Evolutionary conservation across 768 basidiomycete species (phyloP).

Genomic region (Tephrocybe rancida): DNA sequence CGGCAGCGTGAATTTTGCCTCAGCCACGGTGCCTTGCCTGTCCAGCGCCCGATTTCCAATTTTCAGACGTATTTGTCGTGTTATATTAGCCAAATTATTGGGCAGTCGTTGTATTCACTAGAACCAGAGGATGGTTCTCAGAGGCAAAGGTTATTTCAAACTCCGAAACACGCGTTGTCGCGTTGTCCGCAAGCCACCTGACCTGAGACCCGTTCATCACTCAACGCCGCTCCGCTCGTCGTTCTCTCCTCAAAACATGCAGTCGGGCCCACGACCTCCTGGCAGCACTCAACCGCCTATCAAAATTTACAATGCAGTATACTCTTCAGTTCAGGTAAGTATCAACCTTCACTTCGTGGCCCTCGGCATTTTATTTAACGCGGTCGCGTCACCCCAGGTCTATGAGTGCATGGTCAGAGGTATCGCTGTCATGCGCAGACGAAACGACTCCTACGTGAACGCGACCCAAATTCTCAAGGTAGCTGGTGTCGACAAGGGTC

Average conservation of each 20-base stretch:
- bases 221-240: slow-evolving; percentile 19
- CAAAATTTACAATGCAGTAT: slow-evolving; percentile 93
- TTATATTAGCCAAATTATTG: no score
- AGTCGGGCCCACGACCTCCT: slow-evolving; percentile 44
- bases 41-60: neutral
- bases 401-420: slow-evolving; percentile 99
- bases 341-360: slow-evolving; percentile 4
- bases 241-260: slow-evolving; percentile 41
- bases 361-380: slow-evolving; percentile 34
- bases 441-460: slow-evolving; percentile 94
- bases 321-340: slow-evolving; percentile 81
- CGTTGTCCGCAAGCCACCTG: slow-evolving; percentile 35
- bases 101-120: no score
- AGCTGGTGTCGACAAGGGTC: slow-evolving; percentile 96
- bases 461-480: slow-evolving; percentile 99
- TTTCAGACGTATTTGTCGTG: no score
- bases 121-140: neutral
- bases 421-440: slow-evolving; percentile 97
- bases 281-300: slow-evolving; percentile 56
- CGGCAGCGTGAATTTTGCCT: neutral
- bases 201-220: slow-evolving; percentile 27
- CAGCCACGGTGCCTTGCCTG: neutral
- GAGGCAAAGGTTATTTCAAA: slow-evolving; percentile 14
- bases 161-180: slow-evolving; percentile 44
- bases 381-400: slow-evolving; percentile 56